These are phyloP conservation scores for Pueraria montana DNA, from an alignment of 306 rosid species.

Conservation along the genomic window DNA sequence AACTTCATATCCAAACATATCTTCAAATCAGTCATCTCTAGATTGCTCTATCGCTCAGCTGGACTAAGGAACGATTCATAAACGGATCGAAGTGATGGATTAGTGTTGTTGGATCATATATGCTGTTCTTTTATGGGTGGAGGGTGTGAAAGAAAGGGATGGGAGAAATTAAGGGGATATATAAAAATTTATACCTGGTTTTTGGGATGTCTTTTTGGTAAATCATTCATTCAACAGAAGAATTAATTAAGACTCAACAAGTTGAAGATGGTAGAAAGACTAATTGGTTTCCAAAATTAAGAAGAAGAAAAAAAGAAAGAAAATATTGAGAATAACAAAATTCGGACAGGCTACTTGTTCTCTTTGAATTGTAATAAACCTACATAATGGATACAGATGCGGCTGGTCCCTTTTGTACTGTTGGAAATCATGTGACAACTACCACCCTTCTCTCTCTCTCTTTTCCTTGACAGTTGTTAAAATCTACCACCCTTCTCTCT, in stretches of 20 bases:
- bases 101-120: constrained; percentile 30
- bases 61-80: background rate
- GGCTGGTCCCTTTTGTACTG: constrained; percentile 65
- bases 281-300: background rate
- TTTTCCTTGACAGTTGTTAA: constrained; percentile 59
- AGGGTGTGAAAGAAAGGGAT: constrained; percentile 1
- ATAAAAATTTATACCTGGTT: constrained; percentile 31
- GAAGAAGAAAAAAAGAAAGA: background rate
- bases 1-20: constrained; percentile 38
- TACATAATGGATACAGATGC: constrained; percentile 69
- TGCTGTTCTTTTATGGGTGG: background rate
- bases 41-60: constrained; percentile 1
- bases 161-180: too few species aligned
- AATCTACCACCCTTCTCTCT: constrained; percentile 42
- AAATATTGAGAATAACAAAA: constrained; percentile 43
- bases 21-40: background rate
- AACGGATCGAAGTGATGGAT: constrained; percentile 16
- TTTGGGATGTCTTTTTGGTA: constrained; percentile 36
- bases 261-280: constrained; percentile 25
- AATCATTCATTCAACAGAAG: constrained; percentile 27
- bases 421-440: constrained; percentile 72
- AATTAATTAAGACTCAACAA: constrained; percentile 30
- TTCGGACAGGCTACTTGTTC: constrained; percentile 56
- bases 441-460: constrained; percentile 32
- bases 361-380: constrained; percentile 60